A percentile compares a stretch with the other conserved stretches of the same genome.
These are phyloP conservation scores for Kregervanrija fluxuum DNA, from an alignment of 805 yeast species.

Conservation along the genomic window DNA sequence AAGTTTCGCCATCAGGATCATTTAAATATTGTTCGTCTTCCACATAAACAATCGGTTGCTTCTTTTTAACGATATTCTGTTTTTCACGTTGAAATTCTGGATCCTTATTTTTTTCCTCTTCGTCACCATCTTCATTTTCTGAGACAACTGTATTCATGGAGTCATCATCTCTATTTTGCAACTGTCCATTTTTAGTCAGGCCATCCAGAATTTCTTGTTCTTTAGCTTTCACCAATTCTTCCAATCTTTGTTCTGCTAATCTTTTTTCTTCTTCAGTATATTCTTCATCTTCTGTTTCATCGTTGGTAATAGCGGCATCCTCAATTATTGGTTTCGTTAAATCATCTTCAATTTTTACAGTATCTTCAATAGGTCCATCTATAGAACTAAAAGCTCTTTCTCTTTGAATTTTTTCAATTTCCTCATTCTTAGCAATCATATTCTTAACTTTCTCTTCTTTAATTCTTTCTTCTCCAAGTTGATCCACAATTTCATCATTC, in stretches of 20 bases:
- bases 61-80: too few relatives aligned
- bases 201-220: conserved; percentile 23
- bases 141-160: conserved; percentile 16
- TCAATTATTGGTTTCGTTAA: conserved; percentile 6
- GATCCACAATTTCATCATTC: conserved; percentile 21
- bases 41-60: too few relatives aligned
- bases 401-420: conserved; percentile 31
- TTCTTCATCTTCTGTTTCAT: conserved; percentile 5
- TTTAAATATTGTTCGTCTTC: too few relatives aligned
- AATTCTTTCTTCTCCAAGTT: conserved; percentile 33
- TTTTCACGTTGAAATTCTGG: too few relatives aligned
- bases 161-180: conserved; percentile 12
- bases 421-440: conserved; percentile 21
- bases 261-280: conserved; percentile 20
- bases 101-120: not conserved
- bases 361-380: conserved; percentile 6
- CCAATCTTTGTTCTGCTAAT: conserved; percentile 22
- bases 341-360: conserved; percentile 10
- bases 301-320: conserved; percentile 3
- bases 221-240: conserved; percentile 19
- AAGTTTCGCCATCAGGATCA: too few relatives aligned
- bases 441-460: conserved; percentile 10
- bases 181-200: conserved; percentile 15
- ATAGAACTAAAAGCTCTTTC: conserved; percentile 16
- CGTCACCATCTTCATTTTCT: conserved; percentile 2